phyloP scores from a whole-genome alignment of 2,329 filamentous ascomycete species.

The Fusarium devonianum region DNA sequence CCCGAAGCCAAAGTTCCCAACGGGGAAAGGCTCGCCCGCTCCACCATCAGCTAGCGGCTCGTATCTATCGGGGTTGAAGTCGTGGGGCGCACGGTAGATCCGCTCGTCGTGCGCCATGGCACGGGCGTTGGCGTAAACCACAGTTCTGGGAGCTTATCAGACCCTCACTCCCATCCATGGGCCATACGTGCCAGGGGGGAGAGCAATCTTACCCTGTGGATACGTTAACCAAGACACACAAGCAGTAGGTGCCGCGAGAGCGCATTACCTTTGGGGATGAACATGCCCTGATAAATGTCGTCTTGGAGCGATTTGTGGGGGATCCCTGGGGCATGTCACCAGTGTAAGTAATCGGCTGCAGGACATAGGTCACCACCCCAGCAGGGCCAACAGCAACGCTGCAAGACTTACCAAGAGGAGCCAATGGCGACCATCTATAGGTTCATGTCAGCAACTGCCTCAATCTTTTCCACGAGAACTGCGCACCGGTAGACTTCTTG shows the following conservation, averaged over 20 bases:
- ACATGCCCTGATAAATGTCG: constrained; percentile 64
- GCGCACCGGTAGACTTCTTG: constrained; percentile 52
- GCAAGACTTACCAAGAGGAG: constrained; percentile 50
- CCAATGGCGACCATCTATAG: constrained; percentile 51
- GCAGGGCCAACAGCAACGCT: no score
- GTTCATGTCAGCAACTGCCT: no score
- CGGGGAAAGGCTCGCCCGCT: constrained; percentile 53
- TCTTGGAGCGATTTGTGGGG: constrained; percentile 63
- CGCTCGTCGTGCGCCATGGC: constrained; percentile 53
- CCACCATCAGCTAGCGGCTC: constrained; percentile 33
- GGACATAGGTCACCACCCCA: not conserved
- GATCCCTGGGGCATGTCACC: constrained; percentile 45
- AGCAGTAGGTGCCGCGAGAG: not conserved
- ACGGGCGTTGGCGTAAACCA: constrained; percentile 52
- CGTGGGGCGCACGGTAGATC: constrained; percentile 51
- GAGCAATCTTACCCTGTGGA: constrained; percentile 28
- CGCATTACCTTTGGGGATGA: constrained; percentile 59
- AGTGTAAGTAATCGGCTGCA: constrained; percentile 18
- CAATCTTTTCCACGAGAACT: not conserved
- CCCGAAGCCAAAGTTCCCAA: constrained; percentile 47
- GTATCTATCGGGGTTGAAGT: constrained; percentile 59
- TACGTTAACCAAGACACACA: constrained; percentile 9
- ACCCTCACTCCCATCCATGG: constrained; percentile 12
- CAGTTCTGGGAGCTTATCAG: constrained; percentile 41
- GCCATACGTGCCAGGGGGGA: not conserved